phyloP scores from a whole-genome alignment of 164 flowering plant species.

The Amborella trichopoda region DNA sequence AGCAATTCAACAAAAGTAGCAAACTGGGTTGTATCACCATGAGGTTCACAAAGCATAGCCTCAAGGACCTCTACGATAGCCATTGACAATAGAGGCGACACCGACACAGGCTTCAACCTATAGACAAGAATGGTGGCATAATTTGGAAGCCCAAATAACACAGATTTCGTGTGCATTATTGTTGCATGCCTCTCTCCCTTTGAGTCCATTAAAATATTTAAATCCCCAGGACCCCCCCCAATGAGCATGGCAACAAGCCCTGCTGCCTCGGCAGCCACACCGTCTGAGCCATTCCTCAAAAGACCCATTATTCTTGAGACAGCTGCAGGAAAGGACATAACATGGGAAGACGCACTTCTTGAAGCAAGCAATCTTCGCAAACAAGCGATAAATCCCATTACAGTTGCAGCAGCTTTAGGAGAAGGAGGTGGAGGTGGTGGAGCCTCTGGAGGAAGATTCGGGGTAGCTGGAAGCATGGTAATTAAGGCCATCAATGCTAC shows the following conservation, averaged over 20 bases:
- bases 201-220: conserved; percentile 54
- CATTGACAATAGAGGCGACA: conserved; percentile 90
- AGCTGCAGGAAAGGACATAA: conserved; percentile 99
- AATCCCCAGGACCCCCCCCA: conserved; percentile 92
- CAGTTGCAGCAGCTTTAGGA: conserved; percentile 98
- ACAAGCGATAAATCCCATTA: conserved; percentile 84
- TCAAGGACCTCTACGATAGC: conserved; percentile 92
- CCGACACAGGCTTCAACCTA: conserved; percentile 86
- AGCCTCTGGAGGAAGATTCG: conserved; percentile 84
- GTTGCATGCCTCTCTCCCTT: conserved; percentile 96
- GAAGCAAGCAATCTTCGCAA: conserved; percentile 81
- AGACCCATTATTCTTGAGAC: conserved; percentile 97
- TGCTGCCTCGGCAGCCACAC: conserved; percentile 92
- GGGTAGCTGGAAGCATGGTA: conserved; percentile 94
- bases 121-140: conserved; percentile 67
- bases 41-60: conserved; percentile 97
- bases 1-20: conserved; percentile 87
- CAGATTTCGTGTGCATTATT: conserved; percentile 87
- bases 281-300: conserved; percentile 97
- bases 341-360: conserved; percentile 89
- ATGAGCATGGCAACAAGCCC: conserved; percentile 80
- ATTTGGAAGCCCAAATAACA: conserved; percentile 62
- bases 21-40: conserved; percentile 93
- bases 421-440: conserved; percentile 96
- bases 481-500: conserved; percentile 94